These are phyloP conservation scores for Kregervanrija delftensis DNA, from an alignment of 805 yeast species.

Conservation along the genomic window DNA sequence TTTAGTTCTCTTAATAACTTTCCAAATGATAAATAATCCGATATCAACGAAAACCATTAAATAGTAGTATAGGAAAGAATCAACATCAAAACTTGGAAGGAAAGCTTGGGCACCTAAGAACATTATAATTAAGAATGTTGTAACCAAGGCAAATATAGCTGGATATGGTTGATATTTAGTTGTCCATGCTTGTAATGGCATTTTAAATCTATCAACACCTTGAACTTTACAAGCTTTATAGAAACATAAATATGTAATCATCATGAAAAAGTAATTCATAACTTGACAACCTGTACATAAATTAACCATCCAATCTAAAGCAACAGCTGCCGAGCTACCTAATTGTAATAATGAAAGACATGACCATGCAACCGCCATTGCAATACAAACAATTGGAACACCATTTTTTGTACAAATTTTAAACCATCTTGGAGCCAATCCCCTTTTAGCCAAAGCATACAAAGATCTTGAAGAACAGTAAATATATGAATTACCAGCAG, in stretches of 20 bases:
- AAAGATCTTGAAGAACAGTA: constrained; percentile 64
- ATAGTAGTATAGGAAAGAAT: constrained; percentile 38
- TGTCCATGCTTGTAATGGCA: constrained; percentile 45
- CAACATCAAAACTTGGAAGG: constrained; percentile 30
- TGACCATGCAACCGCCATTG: constrained; percentile 26
- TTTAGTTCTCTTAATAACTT: constrained; percentile 33
- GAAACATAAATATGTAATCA: constrained; percentile 53
- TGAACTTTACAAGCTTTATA: constrained; percentile 57
- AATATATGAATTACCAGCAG: constrained; percentile 79
- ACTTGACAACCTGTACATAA: constrained; percentile 25
- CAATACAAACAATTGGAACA: constrained; percentile 33
- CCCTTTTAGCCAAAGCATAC: constrained; percentile 63
- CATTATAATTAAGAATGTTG: constrained; percentile 30
- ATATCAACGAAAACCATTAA: constrained; percentile 36
- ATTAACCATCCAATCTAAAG: constrained; percentile 27
- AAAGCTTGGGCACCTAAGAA: constrained; percentile 35
- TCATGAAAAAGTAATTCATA: constrained; percentile 24
- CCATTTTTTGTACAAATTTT: constrained; percentile 57
- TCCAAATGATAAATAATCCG: constrained; percentile 29
- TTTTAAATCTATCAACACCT: constrained; percentile 35
- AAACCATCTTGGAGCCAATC: constrained; percentile 67
- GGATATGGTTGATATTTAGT: constrained; percentile 33
- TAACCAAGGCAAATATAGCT: constrained; percentile 21
- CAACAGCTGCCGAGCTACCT: constrained; percentile 22
- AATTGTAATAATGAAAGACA: constrained; percentile 31